These are phyloP conservation scores for Talaromyces stipitatus DNA, from an alignment of 495 filamentous ascomycete genomes.

Conservation along the genomic window DNA sequence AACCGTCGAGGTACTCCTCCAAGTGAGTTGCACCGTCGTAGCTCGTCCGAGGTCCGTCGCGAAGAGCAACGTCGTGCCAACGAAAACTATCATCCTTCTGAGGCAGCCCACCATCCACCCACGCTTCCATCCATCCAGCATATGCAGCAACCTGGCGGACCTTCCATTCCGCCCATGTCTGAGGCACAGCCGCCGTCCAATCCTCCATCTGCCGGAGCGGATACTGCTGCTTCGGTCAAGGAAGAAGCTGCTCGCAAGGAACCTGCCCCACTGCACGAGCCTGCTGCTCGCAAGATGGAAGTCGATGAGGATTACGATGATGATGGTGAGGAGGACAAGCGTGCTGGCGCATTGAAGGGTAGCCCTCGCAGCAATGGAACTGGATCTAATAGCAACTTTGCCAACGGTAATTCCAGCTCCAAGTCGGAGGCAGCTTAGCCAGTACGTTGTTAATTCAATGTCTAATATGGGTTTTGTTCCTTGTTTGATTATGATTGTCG, in stretches of 20 bases:
- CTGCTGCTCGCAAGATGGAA: slow-evolving; percentile 89
- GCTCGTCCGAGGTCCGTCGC: slow-evolving; percentile 66
- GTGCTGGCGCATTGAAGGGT: slow-evolving; percentile 31
- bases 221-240: slow-evolving; percentile 35
- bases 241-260: slow-evolving; percentile 45
- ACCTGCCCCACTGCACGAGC: slow-evolving; percentile 57
- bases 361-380: slow-evolving; percentile 34
- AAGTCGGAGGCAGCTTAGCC: neutral
- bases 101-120: slow-evolving; percentile 80
- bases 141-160: slow-evolving; percentile 47
- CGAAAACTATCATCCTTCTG: slow-evolving; percentile 80
- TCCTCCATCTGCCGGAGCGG: slow-evolving; percentile 48
- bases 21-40: slow-evolving; percentile 62
- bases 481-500: neutral
- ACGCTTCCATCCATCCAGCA: slow-evolving; percentile 65
- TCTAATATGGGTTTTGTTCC: neutral
- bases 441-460: neutral
- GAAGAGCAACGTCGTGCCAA: slow-evolving; percentile 64
- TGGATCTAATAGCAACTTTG: slow-evolving; percentile 22
- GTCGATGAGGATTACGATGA: slow-evolving; percentile 97
- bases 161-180: slow-evolving; percentile 48
- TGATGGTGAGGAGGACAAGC: slow-evolving; percentile 75
- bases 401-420: slow-evolving; percentile 1
- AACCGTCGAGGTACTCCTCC: slow-evolving; percentile 70
- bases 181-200: slow-evolving; percentile 51